These are phyloP conservation scores for Backusella australiensis DNA, from an alignment of 192 early-diverging fungal species.

Conservation along the genomic window DNA sequence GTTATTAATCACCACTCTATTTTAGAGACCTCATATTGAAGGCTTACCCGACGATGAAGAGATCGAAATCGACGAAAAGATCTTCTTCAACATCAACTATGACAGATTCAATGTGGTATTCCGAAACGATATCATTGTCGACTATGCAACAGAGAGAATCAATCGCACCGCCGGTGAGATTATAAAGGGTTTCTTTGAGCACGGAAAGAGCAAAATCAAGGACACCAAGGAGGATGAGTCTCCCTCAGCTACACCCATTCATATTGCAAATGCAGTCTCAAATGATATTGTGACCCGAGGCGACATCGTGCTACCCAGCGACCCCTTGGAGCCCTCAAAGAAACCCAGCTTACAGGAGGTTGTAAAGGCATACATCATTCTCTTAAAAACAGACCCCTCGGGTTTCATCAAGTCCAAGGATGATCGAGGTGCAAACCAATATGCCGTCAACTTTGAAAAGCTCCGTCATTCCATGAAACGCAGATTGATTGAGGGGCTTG, in stretches of 20 bases:
- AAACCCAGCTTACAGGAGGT: slow-evolving; percentile 33
- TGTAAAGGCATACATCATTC: slow-evolving; percentile 57
- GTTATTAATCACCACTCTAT: no score
- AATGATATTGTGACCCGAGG: slow-evolving; percentile 27
- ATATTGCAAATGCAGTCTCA: slow-evolving; percentile 49
- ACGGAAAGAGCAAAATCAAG: slow-evolving; percentile 57
- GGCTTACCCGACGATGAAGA: slow-evolving; percentile 23
- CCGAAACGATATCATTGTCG: slow-evolving; percentile 62
- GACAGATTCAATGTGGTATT: slow-evolving; percentile 64
- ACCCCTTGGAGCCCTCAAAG: slow-evolving; percentile 7
- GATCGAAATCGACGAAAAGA: slow-evolving; percentile 51
- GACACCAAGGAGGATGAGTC: slow-evolving; percentile 49
- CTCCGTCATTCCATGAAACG: slow-evolving; percentile 54
- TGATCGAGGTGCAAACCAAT: slow-evolving; percentile 57
- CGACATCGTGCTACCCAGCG: slow-evolving; percentile 21
- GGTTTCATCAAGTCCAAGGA: slow-evolving; percentile 58
- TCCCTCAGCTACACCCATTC: slow-evolving; percentile 42
- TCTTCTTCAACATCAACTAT: slow-evolving; percentile 65
- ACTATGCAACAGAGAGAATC: slow-evolving; percentile 54
- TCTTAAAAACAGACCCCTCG: slow-evolving; percentile 51
- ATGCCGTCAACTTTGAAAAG: slow-evolving; percentile 55
- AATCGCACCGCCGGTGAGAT: slow-evolving; percentile 64
- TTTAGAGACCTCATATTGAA: background rate
- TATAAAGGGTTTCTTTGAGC: slow-evolving; percentile 53
- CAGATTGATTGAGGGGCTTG: slow-evolving; percentile 50